A percentile compares a stretch with the other conserved stretches of the same genome.
These are phyloP conservation scores for Aphanomyces euteiches DNA, from an alignment of 352 stramenopile species.

Conservation along the genomic window DNA sequence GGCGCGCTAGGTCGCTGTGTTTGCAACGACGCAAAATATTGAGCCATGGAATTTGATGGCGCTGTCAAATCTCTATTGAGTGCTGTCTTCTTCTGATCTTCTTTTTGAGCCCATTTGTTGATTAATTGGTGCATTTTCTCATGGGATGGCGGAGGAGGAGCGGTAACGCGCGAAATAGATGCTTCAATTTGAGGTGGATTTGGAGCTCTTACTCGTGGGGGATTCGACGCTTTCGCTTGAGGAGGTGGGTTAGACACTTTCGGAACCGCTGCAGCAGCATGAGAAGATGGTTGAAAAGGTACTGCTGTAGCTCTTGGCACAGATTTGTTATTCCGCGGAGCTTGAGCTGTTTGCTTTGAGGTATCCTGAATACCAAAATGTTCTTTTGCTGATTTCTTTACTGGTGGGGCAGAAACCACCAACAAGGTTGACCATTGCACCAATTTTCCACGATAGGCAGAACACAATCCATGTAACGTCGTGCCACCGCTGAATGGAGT, in stretches of 20 bases:
- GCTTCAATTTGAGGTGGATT: conserved; percentile 1
- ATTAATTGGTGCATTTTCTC: conserved; percentile 28
- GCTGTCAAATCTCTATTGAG: conserved; percentile 13
- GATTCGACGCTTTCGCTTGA: not conserved
- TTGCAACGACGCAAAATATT: conserved; percentile 24
- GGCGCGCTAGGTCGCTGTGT: not conserved
- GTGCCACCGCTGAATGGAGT: conserved; percentile 96
- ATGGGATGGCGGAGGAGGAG: conserved; percentile 19
- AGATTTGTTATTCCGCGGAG: not conserved
- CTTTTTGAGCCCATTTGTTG: conserved; percentile 18
- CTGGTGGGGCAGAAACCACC: conserved; percentile 56
- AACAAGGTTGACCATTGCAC: conserved; percentile 90
- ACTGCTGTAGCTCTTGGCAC: not conserved
- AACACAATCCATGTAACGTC: conserved; percentile 92
- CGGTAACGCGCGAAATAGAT: not conserved
- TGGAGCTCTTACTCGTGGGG: not conserved
- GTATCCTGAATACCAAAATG: not conserved
- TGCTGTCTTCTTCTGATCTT: conserved; percentile 20
- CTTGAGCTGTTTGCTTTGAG: not conserved
- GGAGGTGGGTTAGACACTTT: not conserved
- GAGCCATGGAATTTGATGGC: conserved; percentile 25
- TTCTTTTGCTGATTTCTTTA: conserved; percentile 18
- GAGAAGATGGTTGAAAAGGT: no score
- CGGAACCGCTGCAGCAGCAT: no score
- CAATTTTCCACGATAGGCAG: conserved; percentile 93